Conservation (phyloP, 176 grass and related monocot species). For the Stipa capillata region DNA sequence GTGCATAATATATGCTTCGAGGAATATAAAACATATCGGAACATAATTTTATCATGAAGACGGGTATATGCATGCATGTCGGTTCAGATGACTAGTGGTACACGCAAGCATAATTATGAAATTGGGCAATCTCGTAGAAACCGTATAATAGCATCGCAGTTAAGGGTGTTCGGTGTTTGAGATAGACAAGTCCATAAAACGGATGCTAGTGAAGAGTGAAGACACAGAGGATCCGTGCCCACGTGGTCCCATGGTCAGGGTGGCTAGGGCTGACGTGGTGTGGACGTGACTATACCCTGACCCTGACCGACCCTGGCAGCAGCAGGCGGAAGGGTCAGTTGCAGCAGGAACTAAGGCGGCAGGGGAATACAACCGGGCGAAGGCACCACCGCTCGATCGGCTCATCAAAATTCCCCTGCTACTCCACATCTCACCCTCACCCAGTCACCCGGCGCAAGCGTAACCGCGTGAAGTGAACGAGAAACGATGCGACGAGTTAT, state of each 20-base stretch:
- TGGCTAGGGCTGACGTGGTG: slow-evolving; percentile 31
- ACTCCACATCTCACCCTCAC: too few relatives aligned
- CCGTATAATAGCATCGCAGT: not conserved
- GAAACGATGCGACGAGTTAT: not conserved
- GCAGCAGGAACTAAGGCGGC: not conserved
- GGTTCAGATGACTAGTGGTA: not conserved
- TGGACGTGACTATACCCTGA: slow-evolving; percentile 15
- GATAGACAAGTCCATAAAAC: not conserved
- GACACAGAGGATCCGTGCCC: not conserved
- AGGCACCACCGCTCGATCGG: not conserved
- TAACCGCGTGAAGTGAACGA: not conserved
- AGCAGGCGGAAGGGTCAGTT: slow-evolving; percentile 28
- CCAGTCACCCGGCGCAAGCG: too few relatives aligned
- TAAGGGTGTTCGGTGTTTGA: not conserved
- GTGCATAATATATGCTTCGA: not conserved
- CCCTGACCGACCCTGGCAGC: not conserved
- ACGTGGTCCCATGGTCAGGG: not conserved
- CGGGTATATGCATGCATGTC: not conserved
- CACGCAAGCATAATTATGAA: not conserved
- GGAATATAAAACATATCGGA: not conserved
- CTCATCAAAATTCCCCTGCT: not conserved
- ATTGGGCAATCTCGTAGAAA: too few relatives aligned
- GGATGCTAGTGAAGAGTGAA: too few relatives aligned
- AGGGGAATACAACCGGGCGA: slow-evolving; percentile 5
- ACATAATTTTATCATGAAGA: not conserved